phyloP scores from a whole-genome alignment of 2,329 filamentous ascomycete genomes.

The Aspergillus sp. region DNA sequence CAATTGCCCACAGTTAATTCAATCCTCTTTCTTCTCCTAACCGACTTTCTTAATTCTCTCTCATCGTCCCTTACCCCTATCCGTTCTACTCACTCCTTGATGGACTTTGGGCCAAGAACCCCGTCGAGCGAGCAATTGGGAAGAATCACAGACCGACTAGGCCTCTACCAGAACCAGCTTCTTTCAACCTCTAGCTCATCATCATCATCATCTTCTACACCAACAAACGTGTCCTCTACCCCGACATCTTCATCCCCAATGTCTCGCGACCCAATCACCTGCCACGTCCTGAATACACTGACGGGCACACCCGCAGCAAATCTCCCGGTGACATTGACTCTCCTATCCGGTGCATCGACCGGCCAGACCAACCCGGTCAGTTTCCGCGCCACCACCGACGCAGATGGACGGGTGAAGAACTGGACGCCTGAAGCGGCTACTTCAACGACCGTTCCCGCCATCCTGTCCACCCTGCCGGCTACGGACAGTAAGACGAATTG shows the following conservation, averaged over 20 bases:
- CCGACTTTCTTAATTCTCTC: constrained; percentile 1
- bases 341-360: constrained; percentile 48
- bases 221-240: constrained; percentile 7
- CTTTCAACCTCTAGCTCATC: neutral
- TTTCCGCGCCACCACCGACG: constrained; percentile 44
- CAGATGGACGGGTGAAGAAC: constrained; percentile 47
- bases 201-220: constrained; percentile 3
- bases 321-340: constrained; percentile 50
- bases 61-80: constrained; percentile 1
- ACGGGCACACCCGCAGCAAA: constrained; percentile 45
- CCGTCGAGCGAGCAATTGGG: constrained; percentile 18
- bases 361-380: constrained; percentile 21
- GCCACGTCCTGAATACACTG: constrained; percentile 51
- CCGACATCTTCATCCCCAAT: constrained; percentile 23
- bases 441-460: constrained; percentile 23
- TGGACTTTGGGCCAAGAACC: constrained; percentile 22
- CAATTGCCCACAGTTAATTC: neutral
- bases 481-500: constrained; percentile 44
- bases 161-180: constrained; percentile 36
- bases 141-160: constrained; percentile 32
- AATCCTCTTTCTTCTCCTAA: neutral
- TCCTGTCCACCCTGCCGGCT: constrained; percentile 36
- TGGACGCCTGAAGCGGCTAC: constrained; percentile 35
- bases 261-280: constrained; percentile 49
- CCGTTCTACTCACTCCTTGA: constrained; percentile 14